Evolutionary conservation across 768 basidiomycete genomes (phyloP).

Genomic region (Hirschioporus abietinus): DNA sequence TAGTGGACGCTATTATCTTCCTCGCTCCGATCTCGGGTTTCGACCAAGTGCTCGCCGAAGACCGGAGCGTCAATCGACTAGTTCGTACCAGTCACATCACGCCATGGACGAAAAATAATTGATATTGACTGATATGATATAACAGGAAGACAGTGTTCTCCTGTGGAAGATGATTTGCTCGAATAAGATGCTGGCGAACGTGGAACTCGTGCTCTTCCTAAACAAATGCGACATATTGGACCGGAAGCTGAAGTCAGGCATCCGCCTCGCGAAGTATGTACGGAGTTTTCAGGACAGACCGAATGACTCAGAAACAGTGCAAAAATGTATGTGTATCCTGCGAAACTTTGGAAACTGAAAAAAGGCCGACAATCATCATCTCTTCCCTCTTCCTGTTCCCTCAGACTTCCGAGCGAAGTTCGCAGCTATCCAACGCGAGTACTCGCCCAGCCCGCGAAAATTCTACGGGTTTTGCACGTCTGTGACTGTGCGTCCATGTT

Average conservation of each 20-base stretch:
- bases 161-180: constrained; percentile 71
- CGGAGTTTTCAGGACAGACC: constrained; percentile 63
- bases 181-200: constrained; percentile 63
- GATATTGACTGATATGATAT: too few species aligned
- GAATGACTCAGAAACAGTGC: constrained; percentile 65
- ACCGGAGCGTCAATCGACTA: constrained; percentile 46
- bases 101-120: too few species aligned
- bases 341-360: constrained; percentile 4
- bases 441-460: constrained; percentile 66
- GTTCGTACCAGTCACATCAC: constrained; percentile 23
- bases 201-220: constrained; percentile 73
- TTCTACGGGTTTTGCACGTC: constrained; percentile 78
- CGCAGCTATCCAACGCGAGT: constrained; percentile 69
- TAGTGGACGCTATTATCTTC: constrained; percentile 47
- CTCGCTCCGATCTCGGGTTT: constrained; percentile 56
- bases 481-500: constrained; percentile 46
- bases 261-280: constrained; percentile 61
- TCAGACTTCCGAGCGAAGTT: constrained; percentile 30
- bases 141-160: constrained; percentile 69
- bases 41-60: constrained; percentile 49
- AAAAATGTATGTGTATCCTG: constrained; percentile 45
- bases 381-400: not conserved
- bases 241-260: constrained; percentile 58
- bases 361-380: constrained; percentile 5
- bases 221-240: constrained; percentile 79